Evolutionary conservation across 352 stramenopile species (phyloP), one percentile per base, ranked within the genome.

Genomic region (Phytopythium montanum): DNA sequence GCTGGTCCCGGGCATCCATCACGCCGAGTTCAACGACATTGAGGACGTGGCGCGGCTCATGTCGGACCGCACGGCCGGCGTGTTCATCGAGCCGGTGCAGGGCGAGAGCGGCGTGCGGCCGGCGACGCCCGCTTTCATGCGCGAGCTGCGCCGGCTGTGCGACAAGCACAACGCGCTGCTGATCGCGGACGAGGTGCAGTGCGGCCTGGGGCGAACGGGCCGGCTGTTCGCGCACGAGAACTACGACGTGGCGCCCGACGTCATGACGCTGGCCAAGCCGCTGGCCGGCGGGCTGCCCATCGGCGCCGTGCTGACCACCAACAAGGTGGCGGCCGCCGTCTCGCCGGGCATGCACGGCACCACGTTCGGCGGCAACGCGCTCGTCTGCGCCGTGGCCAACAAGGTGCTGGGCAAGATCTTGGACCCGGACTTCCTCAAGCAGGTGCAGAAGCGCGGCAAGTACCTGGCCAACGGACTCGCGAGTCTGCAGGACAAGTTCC

Each of bases 181-280:
- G 54, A 99, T 99, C 70, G 92, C 86, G n/a, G 97, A 99, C 81
- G 97, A 99, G 81, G 96, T 99, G 28, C 97, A 99, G 80, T 88
- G 95, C 41, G 97, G 97, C 36, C 78, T 99, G n/a, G 96, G 94
- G 19, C 93, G 97, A 38, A 98, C 90, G 34, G 97, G 97, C 56
- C 96, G 83, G 61, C 64, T 99, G 9, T 99, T 97, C 81, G 95
- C 90, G 52, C 95, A 98, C 70, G 76, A 99, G 76, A 81, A 98
- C 62, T 86, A 98, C 25, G 87, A 84, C 60, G 76, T 99, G 31
- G 85, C 90, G 34, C 96, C 97, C 0, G 96, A 99, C 76, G 89
- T 99, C 26, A 97, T 99, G 77, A 98, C 94, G 59, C 93, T 95
- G 34, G 97, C 97, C n/a, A 99, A 99, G 76, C 95, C 96, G 4